Conservation (phyloP, 225 moss, liverwort and hornwort genomes). For the Polytrichum commune region DNA sequence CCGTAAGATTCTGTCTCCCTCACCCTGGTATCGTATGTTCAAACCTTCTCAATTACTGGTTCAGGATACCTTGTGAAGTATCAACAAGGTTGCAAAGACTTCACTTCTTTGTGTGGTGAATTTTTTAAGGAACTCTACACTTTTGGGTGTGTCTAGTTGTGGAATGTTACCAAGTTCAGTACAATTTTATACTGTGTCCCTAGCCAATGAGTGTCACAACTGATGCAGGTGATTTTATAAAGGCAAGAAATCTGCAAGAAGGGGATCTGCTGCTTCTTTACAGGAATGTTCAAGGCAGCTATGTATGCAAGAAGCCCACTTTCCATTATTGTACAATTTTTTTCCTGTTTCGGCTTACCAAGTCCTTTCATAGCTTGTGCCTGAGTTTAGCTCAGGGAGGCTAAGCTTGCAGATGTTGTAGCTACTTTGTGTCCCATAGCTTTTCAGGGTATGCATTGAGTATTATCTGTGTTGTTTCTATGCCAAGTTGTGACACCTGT, state of each 20-base stretch:
- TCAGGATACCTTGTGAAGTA: neutral
- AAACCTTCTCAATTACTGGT: neutral
- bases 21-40: neutral
- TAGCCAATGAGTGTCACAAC: too few species aligned
- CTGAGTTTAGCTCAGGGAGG: neutral
- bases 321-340: neutral
- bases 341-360: neutral
- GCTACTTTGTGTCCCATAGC: neutral
- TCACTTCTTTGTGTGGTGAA: too few species aligned
- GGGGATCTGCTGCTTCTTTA: slow-evolving; percentile 51
- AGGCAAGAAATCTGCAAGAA: slow-evolving; percentile 50
- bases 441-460: neutral
- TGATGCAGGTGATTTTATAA: slow-evolving; percentile 52
- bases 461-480: neutral
- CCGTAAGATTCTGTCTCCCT: slow-evolving; percentile 21
- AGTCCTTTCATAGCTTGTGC: too few species aligned
- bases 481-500: neutral
- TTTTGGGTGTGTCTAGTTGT: too few species aligned
- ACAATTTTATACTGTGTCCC: too few species aligned
- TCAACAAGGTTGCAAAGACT: too few species aligned
- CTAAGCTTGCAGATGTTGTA: neutral
- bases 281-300: slow-evolving; percentile 41
- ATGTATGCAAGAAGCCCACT: slow-evolving; percentile 24
- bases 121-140: too few species aligned
- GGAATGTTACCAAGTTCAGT: too few species aligned